phyloP scores from a whole-genome alignment of 495 filamentous ascomycete genomes.

The Pseudevernia furfuracea region DNA sequence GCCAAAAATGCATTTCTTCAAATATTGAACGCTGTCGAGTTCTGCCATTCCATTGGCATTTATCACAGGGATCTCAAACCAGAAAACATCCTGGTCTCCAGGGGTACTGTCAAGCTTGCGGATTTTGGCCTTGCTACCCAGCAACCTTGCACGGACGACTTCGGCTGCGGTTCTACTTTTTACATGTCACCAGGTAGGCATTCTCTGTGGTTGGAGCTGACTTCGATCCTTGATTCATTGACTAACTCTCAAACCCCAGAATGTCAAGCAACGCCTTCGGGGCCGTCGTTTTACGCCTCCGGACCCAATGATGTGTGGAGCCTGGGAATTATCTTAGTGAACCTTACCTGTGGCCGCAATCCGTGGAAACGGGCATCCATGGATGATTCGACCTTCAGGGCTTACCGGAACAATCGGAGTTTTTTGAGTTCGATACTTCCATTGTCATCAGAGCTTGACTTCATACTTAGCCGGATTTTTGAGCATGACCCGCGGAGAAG shows the following conservation, averaged over 20 bases:
- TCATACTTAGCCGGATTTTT: slow-evolving; percentile 83
- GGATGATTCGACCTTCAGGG: slow-evolving; percentile 92
- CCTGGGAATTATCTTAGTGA: slow-evolving; percentile 93
- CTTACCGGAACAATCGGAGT: slow-evolving; percentile 74
- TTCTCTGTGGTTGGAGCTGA: neutral
- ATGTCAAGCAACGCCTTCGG: slow-evolving; percentile 81
- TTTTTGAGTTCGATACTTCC: slow-evolving; percentile 93
- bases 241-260: slow-evolving; percentile 46
- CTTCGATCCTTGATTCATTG: neutral
- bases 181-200: slow-evolving; percentile 96
- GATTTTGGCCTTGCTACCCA: slow-evolving; percentile 93
- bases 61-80: slow-evolving; percentile 98
- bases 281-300: slow-evolving; percentile 75
- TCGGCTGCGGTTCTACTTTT: slow-evolving; percentile 96
- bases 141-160: slow-evolving; percentile 78
- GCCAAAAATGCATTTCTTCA: slow-evolving; percentile 87
- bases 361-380: slow-evolving; percentile 93
- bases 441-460: slow-evolving; percentile 80
- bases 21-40: slow-evolving; percentile 92
- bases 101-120: slow-evolving; percentile 85
- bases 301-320: slow-evolving; percentile 98
- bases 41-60: slow-evolving; percentile 87
- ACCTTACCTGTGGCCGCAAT: slow-evolving; percentile 95
- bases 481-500: slow-evolving; percentile 78
- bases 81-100: slow-evolving; percentile 91